These are phyloP conservation scores for Fusarium sp. DNA, from an alignment of 2,329 filamentous ascomycete genomes.

Conservation along the genomic window DNA sequence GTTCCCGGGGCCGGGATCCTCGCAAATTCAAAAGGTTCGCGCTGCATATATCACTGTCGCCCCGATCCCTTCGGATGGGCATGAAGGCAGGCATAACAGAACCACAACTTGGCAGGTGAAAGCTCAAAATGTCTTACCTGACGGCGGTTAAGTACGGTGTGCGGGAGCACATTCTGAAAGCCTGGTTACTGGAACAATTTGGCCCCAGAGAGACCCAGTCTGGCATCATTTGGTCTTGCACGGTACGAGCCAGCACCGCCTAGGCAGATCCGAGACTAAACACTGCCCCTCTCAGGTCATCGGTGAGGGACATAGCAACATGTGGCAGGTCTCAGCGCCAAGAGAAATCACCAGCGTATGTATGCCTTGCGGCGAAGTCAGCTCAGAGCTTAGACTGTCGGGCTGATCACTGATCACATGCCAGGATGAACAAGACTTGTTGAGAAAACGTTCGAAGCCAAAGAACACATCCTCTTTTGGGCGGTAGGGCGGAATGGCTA, in stretches of 20 bases:
- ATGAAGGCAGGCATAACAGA: background rate
- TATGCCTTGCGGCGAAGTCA: background rate
- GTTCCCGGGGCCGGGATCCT: background rate
- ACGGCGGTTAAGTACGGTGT: constrained; percentile 3
- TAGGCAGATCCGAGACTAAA: background rate
- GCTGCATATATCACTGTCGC: background rate
- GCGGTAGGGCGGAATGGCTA: background rate
- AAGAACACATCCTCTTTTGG: background rate
- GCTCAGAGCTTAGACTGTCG: background rate
- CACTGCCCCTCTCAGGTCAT: background rate
- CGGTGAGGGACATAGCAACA: background rate
- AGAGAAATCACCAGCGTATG: background rate
- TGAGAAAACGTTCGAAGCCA: background rate
- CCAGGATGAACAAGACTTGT: background rate
- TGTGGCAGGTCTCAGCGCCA: constrained; percentile 3
- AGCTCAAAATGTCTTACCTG: background rate
- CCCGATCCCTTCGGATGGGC: background rate
- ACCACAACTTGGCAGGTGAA: background rate
- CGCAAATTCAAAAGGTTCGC: background rate
- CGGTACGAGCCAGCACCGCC: background rate
- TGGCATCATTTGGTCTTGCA: background rate
- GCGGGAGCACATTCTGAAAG: background rate
- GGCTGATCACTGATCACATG: background rate
- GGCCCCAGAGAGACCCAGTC: background rate
- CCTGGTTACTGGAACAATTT: background rate